phyloP scores from a whole-genome alignment of 441 rosid genomes.

The Manihot esculenta region DNA sequence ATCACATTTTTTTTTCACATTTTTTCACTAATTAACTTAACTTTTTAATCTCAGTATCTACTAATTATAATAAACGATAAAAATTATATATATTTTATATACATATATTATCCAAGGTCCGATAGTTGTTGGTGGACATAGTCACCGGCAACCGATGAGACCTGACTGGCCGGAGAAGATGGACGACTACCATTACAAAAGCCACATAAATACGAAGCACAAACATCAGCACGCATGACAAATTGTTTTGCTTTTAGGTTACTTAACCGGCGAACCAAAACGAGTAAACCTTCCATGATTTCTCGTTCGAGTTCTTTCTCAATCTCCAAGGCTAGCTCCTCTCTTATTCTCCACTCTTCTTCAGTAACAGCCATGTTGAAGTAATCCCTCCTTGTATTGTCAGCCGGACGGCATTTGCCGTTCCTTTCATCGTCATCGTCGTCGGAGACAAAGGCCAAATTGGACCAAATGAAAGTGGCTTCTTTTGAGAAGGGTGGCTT shows the following conservation, averaged over 20 bases:
- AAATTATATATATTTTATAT: too few relatives aligned
- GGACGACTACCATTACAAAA: neutral
- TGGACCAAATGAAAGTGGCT: neutral
- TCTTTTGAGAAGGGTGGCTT: slow-evolving; percentile 4
- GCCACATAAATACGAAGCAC: neutral
- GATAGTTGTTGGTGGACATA: neutral
- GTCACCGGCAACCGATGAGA: neutral
- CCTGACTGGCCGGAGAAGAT: neutral
- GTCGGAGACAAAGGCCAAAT: neutral
- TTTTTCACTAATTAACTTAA: too few relatives aligned
- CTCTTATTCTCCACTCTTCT: slow-evolving; percentile 3
- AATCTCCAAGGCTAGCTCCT: slow-evolving; percentile 8
- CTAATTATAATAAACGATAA: too few relatives aligned
- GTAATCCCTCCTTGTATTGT: neutral
- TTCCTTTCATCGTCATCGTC: neutral
- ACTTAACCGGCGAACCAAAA: slow-evolving; percentile 7
- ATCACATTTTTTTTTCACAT: too few relatives aligned
- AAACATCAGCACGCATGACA: neutral
- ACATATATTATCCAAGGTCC: neutral
- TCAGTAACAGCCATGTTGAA: neutral
- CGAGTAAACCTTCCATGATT: slow-evolving; percentile 5
- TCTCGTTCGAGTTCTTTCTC: slow-evolving; percentile 12
- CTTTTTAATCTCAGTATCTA: too few relatives aligned
- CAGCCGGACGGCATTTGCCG: too few relatives aligned
- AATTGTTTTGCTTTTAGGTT: neutral